These are phyloP conservation scores for Leccinum broughii DNA, from an alignment of 768 basidiomycete genomes.

Conservation along the genomic window DNA sequence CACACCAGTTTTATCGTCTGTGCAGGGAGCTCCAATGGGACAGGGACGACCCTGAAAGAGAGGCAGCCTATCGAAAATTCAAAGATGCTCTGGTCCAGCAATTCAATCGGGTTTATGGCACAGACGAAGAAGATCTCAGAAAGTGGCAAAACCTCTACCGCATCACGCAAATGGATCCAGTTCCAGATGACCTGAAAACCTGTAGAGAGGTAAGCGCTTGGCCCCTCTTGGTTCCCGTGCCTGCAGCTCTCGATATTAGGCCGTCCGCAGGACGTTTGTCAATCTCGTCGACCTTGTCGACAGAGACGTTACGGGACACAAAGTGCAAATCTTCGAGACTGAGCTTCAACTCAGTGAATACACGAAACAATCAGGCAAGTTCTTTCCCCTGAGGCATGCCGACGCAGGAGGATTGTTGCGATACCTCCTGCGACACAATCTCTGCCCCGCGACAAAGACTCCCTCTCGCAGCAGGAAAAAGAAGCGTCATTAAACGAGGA, in stretches of 20 bases:
- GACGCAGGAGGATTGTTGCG: slow-evolving; percentile 18
- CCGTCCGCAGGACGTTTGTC: background rate
- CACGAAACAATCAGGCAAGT: slow-evolving; percentile 8
- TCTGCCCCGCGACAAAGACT: background rate
- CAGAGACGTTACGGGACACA: background rate
- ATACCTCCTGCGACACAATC: slow-evolving; percentile 18
- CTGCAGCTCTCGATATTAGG: background rate
- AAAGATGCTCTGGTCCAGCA: no score
- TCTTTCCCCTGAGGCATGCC: slow-evolving; percentile 14
- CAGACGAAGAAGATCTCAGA: background rate
- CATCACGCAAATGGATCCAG: slow-evolving; percentile 3
- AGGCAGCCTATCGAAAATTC: no score
- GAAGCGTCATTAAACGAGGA: slow-evolving; percentile 16
- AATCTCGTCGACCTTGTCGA: slow-evolving; percentile 27
- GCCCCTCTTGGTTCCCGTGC: background rate
- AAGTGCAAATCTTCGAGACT: slow-evolving; percentile 2
- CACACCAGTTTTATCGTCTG: slow-evolving; percentile 9
- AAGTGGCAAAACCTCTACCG: slow-evolving; percentile 15
- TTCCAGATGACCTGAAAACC: slow-evolving; percentile 3
- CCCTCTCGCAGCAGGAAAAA: background rate
- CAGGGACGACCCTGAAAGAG: no score
- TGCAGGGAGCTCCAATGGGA: no score
- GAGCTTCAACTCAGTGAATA: slow-evolving; percentile 15
- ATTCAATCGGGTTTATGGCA: slow-evolving; percentile 20
- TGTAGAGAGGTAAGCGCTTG: slow-evolving; percentile 16